Evolutionary conservation across 176 grass and related monocot genomes (phyloP).

Genomic region (Typha latifolia): DNA sequence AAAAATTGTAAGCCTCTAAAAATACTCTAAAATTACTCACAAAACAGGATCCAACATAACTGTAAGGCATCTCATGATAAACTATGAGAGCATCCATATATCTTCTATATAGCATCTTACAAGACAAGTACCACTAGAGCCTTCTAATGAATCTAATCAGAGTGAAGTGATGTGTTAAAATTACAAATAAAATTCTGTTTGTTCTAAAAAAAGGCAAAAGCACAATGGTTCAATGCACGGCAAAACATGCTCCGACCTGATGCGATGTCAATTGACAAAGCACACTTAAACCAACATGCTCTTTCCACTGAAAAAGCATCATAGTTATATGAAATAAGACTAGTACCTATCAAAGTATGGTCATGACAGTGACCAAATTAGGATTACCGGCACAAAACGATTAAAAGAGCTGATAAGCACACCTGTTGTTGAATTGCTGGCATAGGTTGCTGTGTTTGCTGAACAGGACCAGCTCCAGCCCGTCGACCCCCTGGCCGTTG

Average conservation of each 20-base stretch:
- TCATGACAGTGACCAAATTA: neutral
- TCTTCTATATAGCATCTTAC: neutral
- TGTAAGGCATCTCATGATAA: neutral
- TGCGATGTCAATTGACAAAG: neutral
- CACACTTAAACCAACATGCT: neutral
- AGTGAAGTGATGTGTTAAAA: neutral
- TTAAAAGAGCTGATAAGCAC: neutral
- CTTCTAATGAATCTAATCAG: neutral
- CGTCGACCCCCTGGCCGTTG: slow-evolving; percentile 41
- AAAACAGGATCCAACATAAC: neutral
- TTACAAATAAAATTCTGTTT: neutral
- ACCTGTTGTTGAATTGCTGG: slow-evolving; percentile 49
- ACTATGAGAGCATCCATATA: neutral
- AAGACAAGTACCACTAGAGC: neutral
- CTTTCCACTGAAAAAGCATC: neutral
- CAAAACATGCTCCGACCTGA: neutral
- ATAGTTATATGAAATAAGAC: neutral
- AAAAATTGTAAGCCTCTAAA: neutral
- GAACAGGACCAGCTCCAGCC: slow-evolving; percentile 28
- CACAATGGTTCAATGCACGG: neutral
- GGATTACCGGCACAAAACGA: neutral
- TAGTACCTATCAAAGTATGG: neutral
- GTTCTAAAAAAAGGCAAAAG: neutral
- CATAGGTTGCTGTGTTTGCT: slow-evolving; percentile 50
- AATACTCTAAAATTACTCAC: slow-evolving; percentile 2